phyloP scores from a whole-genome alignment of 306 rosid genomes.

The Glycine latifolia region DNA sequence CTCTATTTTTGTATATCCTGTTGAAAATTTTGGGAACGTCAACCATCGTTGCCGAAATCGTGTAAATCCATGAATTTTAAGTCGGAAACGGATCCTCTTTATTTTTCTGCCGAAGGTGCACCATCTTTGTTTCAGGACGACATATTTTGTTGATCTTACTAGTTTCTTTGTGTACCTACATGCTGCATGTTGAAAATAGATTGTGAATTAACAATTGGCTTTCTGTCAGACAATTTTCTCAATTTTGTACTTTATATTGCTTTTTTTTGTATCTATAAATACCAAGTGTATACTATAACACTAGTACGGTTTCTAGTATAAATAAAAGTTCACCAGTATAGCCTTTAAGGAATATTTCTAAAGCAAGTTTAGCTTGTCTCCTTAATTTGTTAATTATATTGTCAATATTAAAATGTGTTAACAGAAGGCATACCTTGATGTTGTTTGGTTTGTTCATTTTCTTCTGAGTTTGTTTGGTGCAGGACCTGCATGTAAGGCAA shows the following conservation, averaged over 20 bases:
- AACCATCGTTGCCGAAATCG: slow-evolving; percentile 78
- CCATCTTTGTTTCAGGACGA: slow-evolving; percentile 63
- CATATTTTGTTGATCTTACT: slow-evolving; percentile 57
- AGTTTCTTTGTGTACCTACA: slow-evolving; percentile 52
- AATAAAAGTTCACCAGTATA: neutral
- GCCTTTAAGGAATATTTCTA: too few relatives aligned
- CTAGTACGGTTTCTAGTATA: neutral
- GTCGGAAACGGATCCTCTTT: slow-evolving; percentile 64
- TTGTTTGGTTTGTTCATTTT: slow-evolving; percentile 46
- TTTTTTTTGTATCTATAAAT: neutral
- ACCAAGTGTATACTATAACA: neutral
- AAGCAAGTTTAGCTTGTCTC: slow-evolving; percentile 19
- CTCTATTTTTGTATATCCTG: slow-evolving; percentile 62
- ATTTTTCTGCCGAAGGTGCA: slow-evolving; percentile 61
- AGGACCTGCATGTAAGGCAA: slow-evolving; percentile 62
- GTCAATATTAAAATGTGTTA: slow-evolving; percentile 22
- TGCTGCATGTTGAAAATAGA: slow-evolving; percentile 58
- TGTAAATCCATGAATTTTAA: slow-evolving; percentile 74
- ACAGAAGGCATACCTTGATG: slow-evolving; percentile 59
- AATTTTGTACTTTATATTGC: slow-evolving; percentile 10
- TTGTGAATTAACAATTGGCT: slow-evolving; percentile 31
- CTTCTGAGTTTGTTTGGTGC: slow-evolving; percentile 56
- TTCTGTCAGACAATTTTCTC: neutral
- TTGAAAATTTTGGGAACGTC: slow-evolving; percentile 71
- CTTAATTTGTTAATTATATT: slow-evolving; percentile 10